phyloP scores from a whole-genome alignment of 495 filamentous ascomycete species.

The Aspergillus egyptiacus region DNA sequence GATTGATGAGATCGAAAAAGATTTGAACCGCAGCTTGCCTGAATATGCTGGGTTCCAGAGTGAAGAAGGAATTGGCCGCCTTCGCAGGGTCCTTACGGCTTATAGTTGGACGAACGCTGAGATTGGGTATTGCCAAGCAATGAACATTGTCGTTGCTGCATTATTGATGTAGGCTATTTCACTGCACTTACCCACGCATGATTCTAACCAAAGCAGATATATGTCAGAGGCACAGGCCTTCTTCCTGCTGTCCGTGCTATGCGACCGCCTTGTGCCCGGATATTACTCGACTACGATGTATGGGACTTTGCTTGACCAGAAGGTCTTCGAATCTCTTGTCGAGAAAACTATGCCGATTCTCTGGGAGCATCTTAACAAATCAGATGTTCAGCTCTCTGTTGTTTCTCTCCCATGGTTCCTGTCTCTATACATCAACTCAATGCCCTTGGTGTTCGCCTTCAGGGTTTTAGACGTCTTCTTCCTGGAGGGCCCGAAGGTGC shows the following conservation, averaged over 20 bases:
- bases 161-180: constrained; percentile 65
- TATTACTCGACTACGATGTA: constrained; percentile 99
- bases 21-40: constrained; percentile 89
- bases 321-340: constrained; percentile 93
- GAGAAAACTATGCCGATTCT: constrained; percentile 98
- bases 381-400: constrained; percentile 96
- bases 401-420: constrained; percentile 98
- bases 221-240: constrained; percentile 97
- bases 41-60: constrained; percentile 97
- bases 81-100: constrained; percentile 84
- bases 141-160: constrained; percentile 98
- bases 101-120: constrained; percentile 95
- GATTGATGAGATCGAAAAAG: constrained; percentile 98
- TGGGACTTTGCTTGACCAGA: constrained; percentile 90
- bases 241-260: constrained; percentile 85
- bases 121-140: constrained; percentile 97
- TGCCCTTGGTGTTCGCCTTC: constrained; percentile 96
- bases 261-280: constrained; percentile 86
- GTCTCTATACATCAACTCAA: constrained; percentile 97
- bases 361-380: constrained; percentile 93
- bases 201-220: constrained; percentile 53
- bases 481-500: constrained; percentile 91
- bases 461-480: constrained; percentile 97
- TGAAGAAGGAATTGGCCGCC: constrained; percentile 86
- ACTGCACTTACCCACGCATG: background rate